Evolutionary conservation across 2,329 filamentous ascomycete species (phyloP).

Genomic region (Tolypocladium tundrense): DNA sequence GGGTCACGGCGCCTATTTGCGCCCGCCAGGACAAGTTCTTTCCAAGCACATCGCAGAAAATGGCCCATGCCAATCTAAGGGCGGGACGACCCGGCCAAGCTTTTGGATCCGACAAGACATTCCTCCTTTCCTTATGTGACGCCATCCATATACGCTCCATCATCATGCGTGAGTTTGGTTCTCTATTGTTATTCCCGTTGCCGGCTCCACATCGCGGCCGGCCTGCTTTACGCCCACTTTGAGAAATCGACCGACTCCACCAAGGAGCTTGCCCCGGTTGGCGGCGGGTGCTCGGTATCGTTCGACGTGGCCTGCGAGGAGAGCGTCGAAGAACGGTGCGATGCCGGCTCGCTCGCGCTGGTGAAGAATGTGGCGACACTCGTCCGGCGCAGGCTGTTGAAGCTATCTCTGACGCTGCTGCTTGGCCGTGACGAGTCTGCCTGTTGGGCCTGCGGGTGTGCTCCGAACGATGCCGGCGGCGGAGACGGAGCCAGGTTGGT

Average conservation of each 20-base stretch:
- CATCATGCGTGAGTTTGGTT: background rate
- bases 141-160: background rate
- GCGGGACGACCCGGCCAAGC: background rate
- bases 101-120: background rate
- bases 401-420: slow-evolving; percentile 43
- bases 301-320: slow-evolving; percentile 42
- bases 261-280: slow-evolving; percentile 17
- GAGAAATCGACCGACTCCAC: slow-evolving; percentile 29
- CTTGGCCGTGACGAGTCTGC: slow-evolving; percentile 8
- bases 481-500: slow-evolving; percentile 14
- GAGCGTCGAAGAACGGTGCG: slow-evolving; percentile 48
- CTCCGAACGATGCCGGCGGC: slow-evolving; percentile 18
- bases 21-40: background rate
- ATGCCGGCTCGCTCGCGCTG: slow-evolving; percentile 43
- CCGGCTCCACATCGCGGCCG: background rate
- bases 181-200: background rate
- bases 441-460: slow-evolving; percentile 11
- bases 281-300: slow-evolving; percentile 39
- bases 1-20: background rate
- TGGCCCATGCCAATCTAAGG: background rate
- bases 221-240: slow-evolving; percentile 22
- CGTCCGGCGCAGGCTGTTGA: slow-evolving; percentile 49
- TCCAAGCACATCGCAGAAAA: background rate
- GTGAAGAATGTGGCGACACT: slow-evolving; percentile 57
- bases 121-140: background rate